Base-by-base conservation (phyloP, 148 eudicot species). In the Silene uniflora region DNA sequence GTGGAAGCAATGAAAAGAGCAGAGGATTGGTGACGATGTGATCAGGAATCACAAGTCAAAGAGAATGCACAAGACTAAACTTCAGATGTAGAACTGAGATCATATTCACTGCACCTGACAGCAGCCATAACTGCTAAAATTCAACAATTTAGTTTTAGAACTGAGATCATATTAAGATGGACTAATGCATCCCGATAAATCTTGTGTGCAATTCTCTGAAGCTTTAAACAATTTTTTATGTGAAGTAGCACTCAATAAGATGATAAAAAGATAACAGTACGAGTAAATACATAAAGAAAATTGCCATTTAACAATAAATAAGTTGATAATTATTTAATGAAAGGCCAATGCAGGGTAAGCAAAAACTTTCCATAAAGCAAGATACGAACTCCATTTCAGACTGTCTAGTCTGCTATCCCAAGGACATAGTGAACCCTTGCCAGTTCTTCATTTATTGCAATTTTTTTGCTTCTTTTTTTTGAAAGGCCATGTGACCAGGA, bases 71-170 rank as follows among this genome's bases (percentile, higher is more conserved):
- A n/a, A 61, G n/a, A 22, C 64, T 61, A 7, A 10, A 61, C 24
- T 10, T 39, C 0, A 39, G 9, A 39, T 39, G 44, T 39, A 39
- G 44, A 39, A 7, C 44, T 64, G 7, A 11, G 67, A 25, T 29
- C 46, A 29, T 32, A 27, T 29, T 6, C 69, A 16, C 16, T 29
- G 44, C 42, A 65, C 67, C 44, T 25, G 12, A 13, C 42, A 16
- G 44, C 44, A 39, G 44, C 44, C 44, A 6, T 8, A 13, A 7
- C 19, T 7, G 14, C 32, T 27, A 18, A 19, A 68, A 19, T 9
- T 68, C 54, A 68, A 52, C 55, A 19, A 68, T 68, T 19, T 44
- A 12, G n/a, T 42, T n/a, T 21, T 68, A n/a, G n/a, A n/a, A n/a
- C n/a, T n/a, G n/a, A n/a, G n/a, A n/a, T n/a, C n/a, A n/a, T n/a